Evolutionary conservation across 306 rosid genomes (phyloP), one percentile per base, ranked within the genome.

Genomic region (Mucuna pruriens): DNA sequence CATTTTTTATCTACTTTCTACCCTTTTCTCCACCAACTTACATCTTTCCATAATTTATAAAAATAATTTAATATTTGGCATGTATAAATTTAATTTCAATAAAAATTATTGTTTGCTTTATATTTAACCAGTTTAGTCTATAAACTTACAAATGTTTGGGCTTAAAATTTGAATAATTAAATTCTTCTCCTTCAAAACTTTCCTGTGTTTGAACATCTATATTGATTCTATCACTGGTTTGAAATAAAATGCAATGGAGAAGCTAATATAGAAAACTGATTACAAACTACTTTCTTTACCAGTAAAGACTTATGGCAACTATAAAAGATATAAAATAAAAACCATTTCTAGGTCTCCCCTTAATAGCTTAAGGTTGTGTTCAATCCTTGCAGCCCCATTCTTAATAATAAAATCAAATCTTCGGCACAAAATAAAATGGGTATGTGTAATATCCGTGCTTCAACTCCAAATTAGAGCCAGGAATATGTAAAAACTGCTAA

Each of bases 291-390:
- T 49, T 17, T n/a, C 29, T 71, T 71, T 31, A 33, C 29, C 10
- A 26, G 45, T 45, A 58, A 62, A 29, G 33, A 62, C 33, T 0
- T 39, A 29, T 61, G 45, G 31, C 26, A 60, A 60, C 68, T 9
- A 29, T 9, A 42, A 61, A 58, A 23, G 67, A 75, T 60, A 71
- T 71, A 75, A 58, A 45, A 71, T 71, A 75, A 58, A 45, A 75
- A 23, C 58, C 17, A 42, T 58, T 75, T 26, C 26, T 75, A 75
- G 66, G 52, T 55, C 23, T 34, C 62, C 34, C 20, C 23, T 20
- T 74, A 63, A 63, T 8, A 74, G 67, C 67, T 74, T 22, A 34
- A 36, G 69, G 20, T 57, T 40, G 31, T 13, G 29, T 16, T 40
- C 57, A 75, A 25, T 40, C 70, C 55, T n/a, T 58, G 79, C 44